Percentiles rank a stretch among this genome's conserved stretches.
Conservation (phyloP, 2,329 filamentous ascomycete species). For the Aspergillus niger region DNA sequence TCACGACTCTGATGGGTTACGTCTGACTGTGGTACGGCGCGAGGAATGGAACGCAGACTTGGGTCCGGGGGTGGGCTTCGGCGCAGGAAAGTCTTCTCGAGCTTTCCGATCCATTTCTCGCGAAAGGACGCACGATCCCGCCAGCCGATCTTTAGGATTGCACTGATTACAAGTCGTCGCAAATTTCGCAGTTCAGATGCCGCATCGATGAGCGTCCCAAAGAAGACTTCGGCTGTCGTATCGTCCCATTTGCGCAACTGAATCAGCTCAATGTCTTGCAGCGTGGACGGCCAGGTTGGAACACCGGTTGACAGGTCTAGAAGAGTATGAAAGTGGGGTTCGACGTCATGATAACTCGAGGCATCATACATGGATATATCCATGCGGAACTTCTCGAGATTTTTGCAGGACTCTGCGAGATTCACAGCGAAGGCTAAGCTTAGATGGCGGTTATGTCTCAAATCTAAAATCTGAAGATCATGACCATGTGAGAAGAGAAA, state of each 20-base stretch:
- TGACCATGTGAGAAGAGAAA: conserved; percentile 70
- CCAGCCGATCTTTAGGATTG: conserved; percentile 78
- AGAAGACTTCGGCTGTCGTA: conserved; percentile 72
- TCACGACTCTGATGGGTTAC: not conserved
- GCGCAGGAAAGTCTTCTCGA: conserved; percentile 57
- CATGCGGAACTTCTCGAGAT: conserved; percentile 70
- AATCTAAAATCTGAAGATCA: conserved; percentile 65
- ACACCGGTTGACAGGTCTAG: conserved; percentile 56
- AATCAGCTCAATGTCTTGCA: conserved; percentile 72
- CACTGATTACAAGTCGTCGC: conserved; percentile 70
- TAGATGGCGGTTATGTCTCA: conserved; percentile 79
- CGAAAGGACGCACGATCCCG: conserved; percentile 78
- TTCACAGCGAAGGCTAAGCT: conserved; percentile 72
- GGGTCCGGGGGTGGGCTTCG: conserved; percentile 35
- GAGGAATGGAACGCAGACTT: conserved; percentile 28
- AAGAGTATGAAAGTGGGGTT: conserved; percentile 72
- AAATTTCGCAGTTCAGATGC: conserved; percentile 68
- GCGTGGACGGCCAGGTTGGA: conserved; percentile 74
- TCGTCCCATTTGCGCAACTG: conserved; percentile 75
- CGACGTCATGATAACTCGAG: conserved; percentile 67
- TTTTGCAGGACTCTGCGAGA: conserved; percentile 68
- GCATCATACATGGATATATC: conserved; percentile 77
- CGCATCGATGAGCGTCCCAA: conserved; percentile 73
- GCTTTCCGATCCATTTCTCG: conserved; percentile 71
- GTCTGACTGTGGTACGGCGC: conserved; percentile 12